Evolutionary conservation across 176 grass and related monocot genomes (phyloP).

Genomic region (Pontederia paniculata): DNA sequence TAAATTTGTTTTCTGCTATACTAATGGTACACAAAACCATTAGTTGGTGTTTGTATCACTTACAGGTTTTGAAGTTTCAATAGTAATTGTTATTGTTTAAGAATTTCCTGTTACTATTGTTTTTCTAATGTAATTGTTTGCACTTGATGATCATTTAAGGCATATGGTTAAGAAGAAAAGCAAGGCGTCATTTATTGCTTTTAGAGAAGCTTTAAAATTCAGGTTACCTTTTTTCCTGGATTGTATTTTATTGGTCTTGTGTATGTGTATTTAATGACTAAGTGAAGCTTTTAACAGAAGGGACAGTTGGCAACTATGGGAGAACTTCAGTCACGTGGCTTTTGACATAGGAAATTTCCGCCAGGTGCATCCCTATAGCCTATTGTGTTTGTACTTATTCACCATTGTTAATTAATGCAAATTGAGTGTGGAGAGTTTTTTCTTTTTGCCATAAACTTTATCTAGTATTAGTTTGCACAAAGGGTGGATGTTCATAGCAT

Average conservation of each 20-base stretch:
- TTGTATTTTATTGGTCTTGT: not conserved
- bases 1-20: no score
- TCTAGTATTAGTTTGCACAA: no score
- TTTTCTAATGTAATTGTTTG: not conserved
- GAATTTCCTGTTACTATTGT: not conserved
- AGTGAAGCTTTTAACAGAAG: conserved; percentile 47
- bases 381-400: not conserved
- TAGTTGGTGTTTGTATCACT: no score
- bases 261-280: not conserved
- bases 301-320: conserved; percentile 97
- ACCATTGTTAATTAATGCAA: not conserved
- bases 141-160: conserved; percentile 15
- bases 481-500: no score
- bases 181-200: conserved; percentile 65
- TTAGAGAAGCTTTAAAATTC: conserved; percentile 92
- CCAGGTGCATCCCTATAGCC: conserved; percentile 30
- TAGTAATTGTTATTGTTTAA: not conserved
- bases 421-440: not conserved
- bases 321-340: conserved; percentile 90
- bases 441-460: no score
- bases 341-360: conserved; percentile 54
- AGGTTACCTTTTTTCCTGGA: conserved; percentile 38
- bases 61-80: not conserved
- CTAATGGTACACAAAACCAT: no score
- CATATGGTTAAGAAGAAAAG: conserved; percentile 93